phyloP scores from a whole-genome alignment of 108 stramenopile genomes.

The Cyclotella cryptica region DNA sequence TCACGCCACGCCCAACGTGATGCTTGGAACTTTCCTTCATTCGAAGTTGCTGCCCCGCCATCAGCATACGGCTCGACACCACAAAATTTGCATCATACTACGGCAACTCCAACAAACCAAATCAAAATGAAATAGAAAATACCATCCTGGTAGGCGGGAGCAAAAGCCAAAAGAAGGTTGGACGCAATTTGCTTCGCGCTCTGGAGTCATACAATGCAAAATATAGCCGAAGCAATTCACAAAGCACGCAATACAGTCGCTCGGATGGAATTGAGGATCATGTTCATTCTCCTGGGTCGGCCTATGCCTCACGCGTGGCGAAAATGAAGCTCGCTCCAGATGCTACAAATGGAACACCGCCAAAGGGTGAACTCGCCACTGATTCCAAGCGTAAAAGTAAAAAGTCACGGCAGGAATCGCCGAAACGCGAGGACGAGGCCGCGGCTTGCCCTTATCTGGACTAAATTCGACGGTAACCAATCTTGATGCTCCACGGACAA shows the following conservation, averaged over 20 bases:
- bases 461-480: too few relatives aligned
- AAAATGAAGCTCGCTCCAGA: constrained; percentile 14
- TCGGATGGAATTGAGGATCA: neutral
- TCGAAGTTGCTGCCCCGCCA: constrained; percentile 75
- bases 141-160: constrained; percentile 39
- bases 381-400: constrained; percentile 21
- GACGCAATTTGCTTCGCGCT: constrained; percentile 52
- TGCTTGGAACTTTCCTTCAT: neutral
- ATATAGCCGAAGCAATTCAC: constrained; percentile 1
- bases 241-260: neutral
- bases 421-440: neutral
- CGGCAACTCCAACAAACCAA: neutral
- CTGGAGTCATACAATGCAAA: constrained; percentile 41
- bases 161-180: constrained; percentile 74
- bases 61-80: constrained; percentile 75
- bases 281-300: neutral
- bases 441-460: neutral
- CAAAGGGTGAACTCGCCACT: neutral
- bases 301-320: constrained; percentile 14
- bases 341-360: neutral
- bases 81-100: constrained; percentile 49
- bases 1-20: neutral
- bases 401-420: constrained; percentile 28
- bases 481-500: neutral
- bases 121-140: constrained; percentile 26